A percentile compares a stretch with the other conserved stretches of the same genome.
These are phyloP conservation scores for Globisporangium uncinulatum DNA, from an alignment of 352 stramenopile genomes.

Conservation along the genomic window DNA sequence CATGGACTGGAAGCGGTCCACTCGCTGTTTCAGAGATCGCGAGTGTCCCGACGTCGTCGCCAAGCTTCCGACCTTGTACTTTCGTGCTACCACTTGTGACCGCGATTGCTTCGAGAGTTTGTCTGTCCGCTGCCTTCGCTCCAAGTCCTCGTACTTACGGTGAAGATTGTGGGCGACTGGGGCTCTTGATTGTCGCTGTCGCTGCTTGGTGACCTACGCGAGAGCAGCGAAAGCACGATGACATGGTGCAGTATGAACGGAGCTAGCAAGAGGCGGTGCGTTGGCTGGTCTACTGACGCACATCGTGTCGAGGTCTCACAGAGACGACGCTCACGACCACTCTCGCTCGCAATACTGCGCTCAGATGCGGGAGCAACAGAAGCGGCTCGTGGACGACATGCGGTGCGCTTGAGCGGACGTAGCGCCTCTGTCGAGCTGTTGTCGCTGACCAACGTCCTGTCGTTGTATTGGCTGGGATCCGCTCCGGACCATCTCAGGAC, in stretches of 20 bases:
- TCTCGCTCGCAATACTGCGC: background rate
- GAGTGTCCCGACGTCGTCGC: too few relatives aligned
- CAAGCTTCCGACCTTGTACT: too few relatives aligned
- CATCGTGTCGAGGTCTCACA: background rate
- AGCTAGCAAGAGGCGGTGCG: conserved; percentile 36
- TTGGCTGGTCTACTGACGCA: background rate
- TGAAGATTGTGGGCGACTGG: too few relatives aligned
- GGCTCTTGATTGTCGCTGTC: background rate
- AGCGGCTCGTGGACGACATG: conserved; percentile 48
- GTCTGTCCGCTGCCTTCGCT: background rate
- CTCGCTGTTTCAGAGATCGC: too few relatives aligned
- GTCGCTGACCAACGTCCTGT: background rate
- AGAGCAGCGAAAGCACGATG: conserved; percentile 36
- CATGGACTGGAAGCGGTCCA: too few relatives aligned
- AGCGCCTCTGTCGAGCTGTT: too few relatives aligned
- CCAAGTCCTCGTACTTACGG: too few relatives aligned
- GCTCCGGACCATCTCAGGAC: conserved; percentile 5
- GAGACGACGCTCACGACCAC: too few relatives aligned
- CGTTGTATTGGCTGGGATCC: background rate
- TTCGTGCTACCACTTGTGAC: too few relatives aligned
- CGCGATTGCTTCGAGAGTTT: too few relatives aligned
- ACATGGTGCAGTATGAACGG: conserved; percentile 36
- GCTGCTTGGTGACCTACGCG: background rate
- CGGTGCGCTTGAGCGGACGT: conserved; percentile 16
- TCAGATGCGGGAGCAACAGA: conserved; percentile 42